Evolutionary conservation across 345 rosid genomes (phyloP).

Genomic region (Eucalyptus viminalis): DNA sequence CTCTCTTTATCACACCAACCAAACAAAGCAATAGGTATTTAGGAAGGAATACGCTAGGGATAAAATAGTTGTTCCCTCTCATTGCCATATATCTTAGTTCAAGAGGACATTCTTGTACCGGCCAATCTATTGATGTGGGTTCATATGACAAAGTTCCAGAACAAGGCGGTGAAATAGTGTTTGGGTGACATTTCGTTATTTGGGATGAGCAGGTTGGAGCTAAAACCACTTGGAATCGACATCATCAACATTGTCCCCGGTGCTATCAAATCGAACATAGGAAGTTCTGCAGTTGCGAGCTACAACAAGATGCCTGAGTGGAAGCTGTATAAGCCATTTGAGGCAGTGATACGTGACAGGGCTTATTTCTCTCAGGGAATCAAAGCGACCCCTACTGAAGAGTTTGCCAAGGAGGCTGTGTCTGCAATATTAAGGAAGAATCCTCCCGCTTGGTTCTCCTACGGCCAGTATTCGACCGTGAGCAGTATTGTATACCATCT

Average conservation of each 20-base stretch:
- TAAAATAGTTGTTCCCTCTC: background rate
- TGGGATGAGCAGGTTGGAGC: conserved; percentile 55
- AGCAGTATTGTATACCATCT: conserved; percentile 46
- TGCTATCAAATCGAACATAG: conserved; percentile 74
- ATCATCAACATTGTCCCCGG: conserved; percentile 74
- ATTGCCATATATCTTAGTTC: background rate
- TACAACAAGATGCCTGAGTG: conserved; percentile 65
- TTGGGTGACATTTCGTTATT: background rate
- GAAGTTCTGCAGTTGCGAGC: conserved; percentile 42
- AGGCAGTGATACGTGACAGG: conserved; percentile 43
- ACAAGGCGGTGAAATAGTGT: background rate
- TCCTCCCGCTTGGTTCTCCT: conserved; percentile 76
- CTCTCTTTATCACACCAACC: background rate
- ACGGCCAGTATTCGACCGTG: conserved; percentile 47
- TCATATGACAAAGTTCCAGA: background rate
- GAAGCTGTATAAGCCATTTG: conserved; percentile 68
- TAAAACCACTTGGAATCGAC: conserved; percentile 61
- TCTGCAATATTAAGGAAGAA: conserved; percentile 40
- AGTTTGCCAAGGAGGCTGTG: conserved; percentile 63
- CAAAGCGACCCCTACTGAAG: conserved; percentile 59
- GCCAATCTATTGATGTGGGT: background rate
- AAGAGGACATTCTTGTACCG: background rate
- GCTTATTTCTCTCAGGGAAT: conserved; percentile 43
- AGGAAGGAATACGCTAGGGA: background rate
- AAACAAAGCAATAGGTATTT: background rate